Base-by-base conservation (phyloP, 306 rosid species). In the Lathyrus tuberosus region DNA sequence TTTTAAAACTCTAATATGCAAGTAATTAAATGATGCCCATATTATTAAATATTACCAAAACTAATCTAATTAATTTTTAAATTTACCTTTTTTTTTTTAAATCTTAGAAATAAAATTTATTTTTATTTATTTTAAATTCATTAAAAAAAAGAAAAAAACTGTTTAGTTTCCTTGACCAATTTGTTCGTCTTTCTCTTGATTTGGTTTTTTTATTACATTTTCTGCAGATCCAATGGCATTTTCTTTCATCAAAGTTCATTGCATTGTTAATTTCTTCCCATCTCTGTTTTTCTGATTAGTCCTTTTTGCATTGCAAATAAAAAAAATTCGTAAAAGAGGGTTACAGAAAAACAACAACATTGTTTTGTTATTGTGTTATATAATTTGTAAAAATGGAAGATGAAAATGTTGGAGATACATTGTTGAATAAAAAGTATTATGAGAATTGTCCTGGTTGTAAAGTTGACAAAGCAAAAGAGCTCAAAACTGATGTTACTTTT, bases 391-490 rank as follows among this genome's bases (percentile, higher is more conserved):
- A 51, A 37, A 86, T 89, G 92, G 83, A 73, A 61, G 83, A 40
- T 35, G 78, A 13, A 46, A 31, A 62, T 28, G 10, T 9, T 14
- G 56, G 41, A 41, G 70, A 88, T 48, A 65, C 84, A 4, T 68
- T 88, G 73, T 53, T 86, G 86, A 85, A 76, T 81, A 83, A 85
- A 48, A 67, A 67, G 2, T 78, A 91, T 66, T 22, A 79, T 62
- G 86, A 87, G 33, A 59, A 88, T 49, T 91, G 97, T 51, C 92
- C 95, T 1, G 97, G 95, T 6, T 91, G 97, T 56, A 80, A 83
- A 62, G 82, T 83, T n/a, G 89, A 91, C 5, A 79, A 63, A 63
- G 57, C 77, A 4, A 88, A 84, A 41, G 87, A 75, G 16, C 16
- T 63, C 59, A 71, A 74, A 10, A 59, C 52, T 10, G 95, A 91